phyloP scores from a whole-genome alignment of 2,329 filamentous ascomycete species.

The Colletotrichum phormii region DNA sequence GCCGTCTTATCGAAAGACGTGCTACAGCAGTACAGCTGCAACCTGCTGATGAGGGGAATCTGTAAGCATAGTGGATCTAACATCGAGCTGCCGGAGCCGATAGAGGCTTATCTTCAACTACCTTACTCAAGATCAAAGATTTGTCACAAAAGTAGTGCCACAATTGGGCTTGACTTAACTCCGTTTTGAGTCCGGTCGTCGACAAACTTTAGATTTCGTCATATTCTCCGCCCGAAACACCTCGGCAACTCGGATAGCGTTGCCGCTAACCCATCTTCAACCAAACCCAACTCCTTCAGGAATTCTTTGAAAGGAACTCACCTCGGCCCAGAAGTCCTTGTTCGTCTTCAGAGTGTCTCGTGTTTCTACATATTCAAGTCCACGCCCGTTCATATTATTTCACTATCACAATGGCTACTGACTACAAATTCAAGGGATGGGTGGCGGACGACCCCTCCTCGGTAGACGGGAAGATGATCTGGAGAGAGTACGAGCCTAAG shows the following conservation, averaged over 20 bases:
- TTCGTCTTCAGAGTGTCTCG: too few species aligned
- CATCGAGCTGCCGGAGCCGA: background rate
- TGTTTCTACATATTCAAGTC: too few species aligned
- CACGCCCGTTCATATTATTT: background rate
- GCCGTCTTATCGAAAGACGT: background rate
- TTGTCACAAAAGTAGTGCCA: background rate
- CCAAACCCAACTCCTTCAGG: background rate
- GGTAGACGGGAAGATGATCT: conserved; percentile 64
- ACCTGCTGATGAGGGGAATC: background rate
- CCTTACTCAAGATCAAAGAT: background rate
- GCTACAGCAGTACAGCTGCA: background rate
- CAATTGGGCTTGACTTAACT: background rate
- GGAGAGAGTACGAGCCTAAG: conserved; percentile 70
- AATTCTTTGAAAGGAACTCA: background rate
- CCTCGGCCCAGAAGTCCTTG: too few species aligned
- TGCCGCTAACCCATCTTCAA: background rate
- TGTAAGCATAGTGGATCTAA: background rate
- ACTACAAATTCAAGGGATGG: conserved; percentile 64
- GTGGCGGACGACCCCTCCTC: conserved; percentile 53
- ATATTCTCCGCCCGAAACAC: background rate
- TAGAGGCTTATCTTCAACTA: background rate
- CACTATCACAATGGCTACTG: conserved; percentile 44
- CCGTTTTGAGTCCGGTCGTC: background rate
- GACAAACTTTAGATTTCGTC: background rate
- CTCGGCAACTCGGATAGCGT: background rate